A percentile compares a stretch with the other conserved stretches of the same genome.
phyloP scores from a whole-genome alignment of 176 grass and related monocot species.

The Juncus inflexus region DNA sequence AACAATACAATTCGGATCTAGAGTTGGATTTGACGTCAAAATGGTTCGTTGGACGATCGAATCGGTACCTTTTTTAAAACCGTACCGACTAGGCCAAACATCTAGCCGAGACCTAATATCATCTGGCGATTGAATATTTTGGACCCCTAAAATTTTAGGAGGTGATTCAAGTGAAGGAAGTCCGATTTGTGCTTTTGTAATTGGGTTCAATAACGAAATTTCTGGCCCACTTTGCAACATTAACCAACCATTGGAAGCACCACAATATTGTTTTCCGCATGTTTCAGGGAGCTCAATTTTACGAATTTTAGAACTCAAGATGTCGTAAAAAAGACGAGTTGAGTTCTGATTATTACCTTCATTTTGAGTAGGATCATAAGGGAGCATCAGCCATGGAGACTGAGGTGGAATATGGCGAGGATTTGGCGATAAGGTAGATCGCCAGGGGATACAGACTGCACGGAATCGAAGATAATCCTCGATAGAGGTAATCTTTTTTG shows the following conservation, averaged over 20 bases:
- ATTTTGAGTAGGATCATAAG: constrained; percentile 6
- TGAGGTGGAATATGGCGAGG: constrained; percentile 15
- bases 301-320: constrained; percentile 8
- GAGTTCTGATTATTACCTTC: neutral
- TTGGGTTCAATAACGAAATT: constrained; percentile 13
- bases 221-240: constrained; percentile 2
- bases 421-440: constrained; percentile 8
- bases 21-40: constrained; percentile 15
- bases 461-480: constrained; percentile 1
- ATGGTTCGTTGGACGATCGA: constrained; percentile 14
- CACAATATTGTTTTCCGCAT: constrained; percentile 10
- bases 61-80: neutral
- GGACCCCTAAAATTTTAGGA: constrained; percentile 2
- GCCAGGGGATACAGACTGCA: constrained; percentile 15
- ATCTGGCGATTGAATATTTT: neutral
- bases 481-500: neutral
- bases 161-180: constrained; percentile 1
- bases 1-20: constrained; percentile 11
- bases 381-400: constrained; percentile 17
- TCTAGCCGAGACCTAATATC: neutral
- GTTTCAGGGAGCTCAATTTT: constrained; percentile 2
- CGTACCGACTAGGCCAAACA: constrained; percentile 15
- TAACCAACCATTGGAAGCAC: constrained; percentile 15
- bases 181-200: constrained; percentile 11
- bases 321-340: constrained; percentile 16